Base-by-base conservation (phyloP, 176 grass and related monocot species). In the Aegilops umbellulata region DNA sequence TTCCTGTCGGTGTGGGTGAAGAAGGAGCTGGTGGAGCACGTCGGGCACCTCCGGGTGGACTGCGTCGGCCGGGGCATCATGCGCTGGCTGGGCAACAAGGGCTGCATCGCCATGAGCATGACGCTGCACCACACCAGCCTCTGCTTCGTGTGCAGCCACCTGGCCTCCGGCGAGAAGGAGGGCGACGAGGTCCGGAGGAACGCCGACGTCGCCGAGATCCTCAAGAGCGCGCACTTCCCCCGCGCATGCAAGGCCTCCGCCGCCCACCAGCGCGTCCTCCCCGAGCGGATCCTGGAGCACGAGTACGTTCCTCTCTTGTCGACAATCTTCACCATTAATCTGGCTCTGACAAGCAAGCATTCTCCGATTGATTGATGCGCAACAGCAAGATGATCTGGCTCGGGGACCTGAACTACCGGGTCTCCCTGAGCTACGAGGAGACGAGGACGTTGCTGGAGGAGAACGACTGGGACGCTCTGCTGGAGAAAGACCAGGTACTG, bases 71-170 rank as follows among this genome's bases (percentile, higher is more conserved):
- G 97, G 78, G 97, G 97, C 68, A 99, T 99, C 88, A 96, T 94
- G 97, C 94, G 97, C 10, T 91, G 88, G 62, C 97, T 99, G 17
- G 97, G 97, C 11, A 99, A 99, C 85, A 99, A 99, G 94, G 97
- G 97, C 3, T 99, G 94, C 87, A 94, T 99, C 66, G 94, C 92
- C 14, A 88, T 96, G 35, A 94, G 94, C 97, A 94, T 96, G 97
- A 95, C 94, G 26, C 79, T 99, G 78, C 90, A 88, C 76, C 71
- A 64, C 79, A 94, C 94, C 22, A 94, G 82, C 80, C 46, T 99
- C 80, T 99, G 94, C 90, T 99, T 99, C 82, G 92, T 96, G 41
- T 99, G 97, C 85, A 92, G 94, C 90, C 94, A 96, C 88, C 93
- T 99, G 17, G 92, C 94, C 19, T 99, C 97, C 15, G 94, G 97